Base-by-base conservation (phyloP, 164 flowering plant species). In the Piper longum region DNA sequence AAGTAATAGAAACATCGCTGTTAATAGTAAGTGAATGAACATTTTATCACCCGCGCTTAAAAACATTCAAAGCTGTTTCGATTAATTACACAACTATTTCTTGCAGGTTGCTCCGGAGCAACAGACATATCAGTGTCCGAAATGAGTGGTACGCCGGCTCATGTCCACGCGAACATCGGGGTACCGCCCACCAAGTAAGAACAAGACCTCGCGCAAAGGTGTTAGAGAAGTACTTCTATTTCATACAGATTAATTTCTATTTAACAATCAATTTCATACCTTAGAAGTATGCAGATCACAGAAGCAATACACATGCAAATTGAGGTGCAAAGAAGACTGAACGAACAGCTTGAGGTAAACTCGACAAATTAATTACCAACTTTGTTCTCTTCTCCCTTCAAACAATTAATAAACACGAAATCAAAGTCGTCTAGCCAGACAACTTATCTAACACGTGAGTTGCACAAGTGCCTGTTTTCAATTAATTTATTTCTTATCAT, bases 281-380 rank as follows among this genome's bases (percentile, higher is more conserved):
- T 54, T 92, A 88, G 97, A 74, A 71, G 70, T 71, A 63, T 83
- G 64, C 96, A 82, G 51, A 73, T 92, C 66, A 76, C 79, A 52
- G 98, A 92, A 76, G 82, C 98, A 57, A 75, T 92, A 64, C 88
- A 92, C 72, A 87, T 87, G 88, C 98, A 91, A 72, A 87, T 87
- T 66, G 98, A 92, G 77, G 98, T 87, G 63, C 96, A 92, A 76
- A 77, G 85, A 86, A 80, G 88, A 71, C 80, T 92, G 59, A 89
- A 89, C 65, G 96, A 92, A 67, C 96, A 92, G 75, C 93, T 89
- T 54, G 98, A 92, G 95, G 98, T 91, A 80, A 61, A 54, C 19
- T 7, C 13, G 58, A 16, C 16, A 13, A 39, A 17, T 16, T 54
- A 16, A 26, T 4, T 6, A 13, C 36, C 36, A 26, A 1, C 36